Evolutionary conservation across 2,329 filamentous ascomycete species (phyloP).

Genomic region (Talaromyces albobiverticillius): DNA sequence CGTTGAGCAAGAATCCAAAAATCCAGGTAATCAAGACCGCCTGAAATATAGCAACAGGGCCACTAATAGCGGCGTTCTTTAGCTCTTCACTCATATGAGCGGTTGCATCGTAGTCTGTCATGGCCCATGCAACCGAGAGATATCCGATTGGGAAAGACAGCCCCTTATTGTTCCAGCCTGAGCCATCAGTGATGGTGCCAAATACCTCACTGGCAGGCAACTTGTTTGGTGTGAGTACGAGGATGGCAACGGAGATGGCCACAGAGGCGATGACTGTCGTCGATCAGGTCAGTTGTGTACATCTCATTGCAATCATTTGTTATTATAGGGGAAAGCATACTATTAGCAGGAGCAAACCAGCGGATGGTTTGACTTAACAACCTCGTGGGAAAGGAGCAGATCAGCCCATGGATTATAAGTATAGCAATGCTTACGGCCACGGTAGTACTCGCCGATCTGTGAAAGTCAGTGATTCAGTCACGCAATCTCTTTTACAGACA

Average conservation of each 20-base stretch:
- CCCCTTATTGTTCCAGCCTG: background rate
- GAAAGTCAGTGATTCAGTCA: background rate
- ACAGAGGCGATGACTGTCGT: background rate
- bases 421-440: background rate
- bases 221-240: background rate
- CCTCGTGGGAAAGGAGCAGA: background rate
- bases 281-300: background rate
- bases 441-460: background rate
- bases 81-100: conserved; percentile 30
- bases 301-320: background rate
- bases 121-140: background rate
- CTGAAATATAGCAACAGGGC: conserved; percentile 51
- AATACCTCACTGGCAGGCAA: background rate
- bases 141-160: background rate
- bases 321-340: background rate
- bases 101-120: conserved; percentile 4
- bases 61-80: conserved; percentile 45
- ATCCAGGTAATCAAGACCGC: conserved; percentile 50
- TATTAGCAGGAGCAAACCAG: background rate
- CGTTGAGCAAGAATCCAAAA: conserved; percentile 53
- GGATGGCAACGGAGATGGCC: background rate
- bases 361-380: background rate
- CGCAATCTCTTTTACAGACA: too few relatives aligned
- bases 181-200: background rate
- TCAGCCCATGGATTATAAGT: background rate